Percentiles rank a stretch among this genome's conserved stretches.
Conservation (phyloP, 108 stramenopile genomes). For the Cyclotella baltica region DNA sequence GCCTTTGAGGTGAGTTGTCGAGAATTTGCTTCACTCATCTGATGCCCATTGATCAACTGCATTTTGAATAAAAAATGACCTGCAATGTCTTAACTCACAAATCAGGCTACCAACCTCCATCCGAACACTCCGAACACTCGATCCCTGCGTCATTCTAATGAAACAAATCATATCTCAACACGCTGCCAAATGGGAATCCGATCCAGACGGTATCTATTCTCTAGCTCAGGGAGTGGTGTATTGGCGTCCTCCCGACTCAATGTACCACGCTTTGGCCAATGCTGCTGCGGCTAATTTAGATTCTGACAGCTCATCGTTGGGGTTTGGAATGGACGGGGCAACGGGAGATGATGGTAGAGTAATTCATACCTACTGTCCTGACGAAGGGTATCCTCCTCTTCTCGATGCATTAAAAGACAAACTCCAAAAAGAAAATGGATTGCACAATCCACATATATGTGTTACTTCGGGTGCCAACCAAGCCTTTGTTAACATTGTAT, state of each 20-base stretch:
- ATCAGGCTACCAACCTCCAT: constrained; percentile 21
- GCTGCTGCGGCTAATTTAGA: constrained; percentile 30
- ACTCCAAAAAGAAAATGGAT: constrained; percentile 67
- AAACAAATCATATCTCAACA: constrained; percentile 73
- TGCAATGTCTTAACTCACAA: background rate
- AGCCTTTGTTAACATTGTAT: constrained; percentile 88
- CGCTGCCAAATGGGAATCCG: constrained; percentile 63
- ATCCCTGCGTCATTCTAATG: constrained; percentile 89
- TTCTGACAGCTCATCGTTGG: background rate
- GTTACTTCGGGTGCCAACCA: constrained; percentile 96
- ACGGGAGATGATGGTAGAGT: constrained; percentile 23
- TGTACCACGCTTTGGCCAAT: constrained; percentile 45
- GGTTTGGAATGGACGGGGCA: constrained; percentile 17
- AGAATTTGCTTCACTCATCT: background rate
- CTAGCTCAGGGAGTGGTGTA: constrained; percentile 89
- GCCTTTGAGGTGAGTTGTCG: background rate
- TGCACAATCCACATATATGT: constrained; percentile 73
- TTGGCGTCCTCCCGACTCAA: constrained; percentile 75
- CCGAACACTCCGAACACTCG: constrained; percentile 64
- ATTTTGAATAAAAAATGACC: background rate
- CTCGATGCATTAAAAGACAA: constrained; percentile 57
- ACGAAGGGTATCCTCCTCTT: constrained; percentile 79
- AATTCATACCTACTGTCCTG: constrained; percentile 83
- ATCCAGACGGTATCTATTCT: constrained; percentile 72
- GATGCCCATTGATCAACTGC: background rate